A percentile compares a stretch with the other conserved stretches of the same genome.
Evolutionary conservation across 441 rosid genomes (phyloP).

Genomic region (Dalechampia spathulata): DNA sequence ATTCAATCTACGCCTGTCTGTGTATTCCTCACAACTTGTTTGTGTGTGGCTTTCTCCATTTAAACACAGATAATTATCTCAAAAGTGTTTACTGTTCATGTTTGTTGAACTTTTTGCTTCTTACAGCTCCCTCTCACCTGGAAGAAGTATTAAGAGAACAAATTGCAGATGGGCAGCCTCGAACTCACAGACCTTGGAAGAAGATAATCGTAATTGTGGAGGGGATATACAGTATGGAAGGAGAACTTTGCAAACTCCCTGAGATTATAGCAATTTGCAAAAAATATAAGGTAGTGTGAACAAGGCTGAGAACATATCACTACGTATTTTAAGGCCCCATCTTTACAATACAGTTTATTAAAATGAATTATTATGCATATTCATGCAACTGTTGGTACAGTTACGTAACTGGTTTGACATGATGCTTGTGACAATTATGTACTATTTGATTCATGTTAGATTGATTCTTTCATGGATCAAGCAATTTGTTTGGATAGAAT

Average conservation of each 20-base stretch:
- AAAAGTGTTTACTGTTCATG: background rate
- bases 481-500: background rate
- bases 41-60: background rate
- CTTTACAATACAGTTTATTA: background rate
- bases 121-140: constrained; percentile 74
- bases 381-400: background rate
- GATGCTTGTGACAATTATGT: background rate
- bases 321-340: background rate
- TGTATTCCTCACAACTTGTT: background rate
- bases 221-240: constrained; percentile 96
- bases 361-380: background rate
- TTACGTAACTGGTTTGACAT: background rate
- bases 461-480: background rate
- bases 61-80: background rate
- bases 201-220: constrained; percentile 77
- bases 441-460: background rate
- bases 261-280: constrained; percentile 81
- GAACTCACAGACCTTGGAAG: constrained; percentile 93
- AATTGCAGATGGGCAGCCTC: constrained; percentile 84
- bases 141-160: constrained; percentile 85
- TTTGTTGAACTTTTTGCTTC: background rate
- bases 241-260: constrained; percentile 73
- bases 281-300: constrained; percentile 56
- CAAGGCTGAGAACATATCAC: background rate
- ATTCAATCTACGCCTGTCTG: background rate